Evolutionary conservation across 441 rosid genomes (phyloP).

Genomic region (Geranium incanum): DNA sequence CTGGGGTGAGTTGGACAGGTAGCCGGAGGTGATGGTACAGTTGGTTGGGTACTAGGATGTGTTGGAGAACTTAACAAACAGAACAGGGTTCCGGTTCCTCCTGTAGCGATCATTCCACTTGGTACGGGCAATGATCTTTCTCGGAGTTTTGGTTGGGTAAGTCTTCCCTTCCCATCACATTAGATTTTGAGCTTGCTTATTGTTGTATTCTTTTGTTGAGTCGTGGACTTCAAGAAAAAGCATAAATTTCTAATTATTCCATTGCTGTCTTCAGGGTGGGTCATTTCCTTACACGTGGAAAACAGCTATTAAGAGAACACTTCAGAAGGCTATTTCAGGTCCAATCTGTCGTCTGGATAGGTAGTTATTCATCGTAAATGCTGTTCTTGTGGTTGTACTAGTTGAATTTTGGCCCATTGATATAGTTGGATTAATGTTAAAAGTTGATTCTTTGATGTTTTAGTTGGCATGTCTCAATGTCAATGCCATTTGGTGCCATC

Average conservation of each 20-base stretch:
- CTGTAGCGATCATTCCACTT: slow-evolving; percentile 76
- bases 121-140: slow-evolving; percentile 95
- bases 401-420: too few relatives aligned
- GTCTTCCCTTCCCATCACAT: slow-evolving; percentile 16
- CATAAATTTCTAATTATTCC: background rate
- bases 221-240: slow-evolving; percentile 11
- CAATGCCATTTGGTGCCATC: slow-evolving; percentile 58
- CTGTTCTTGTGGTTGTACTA: too few relatives aligned
- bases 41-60: slow-evolving; percentile 93
- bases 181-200: slow-evolving; percentile 13
- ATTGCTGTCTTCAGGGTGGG: slow-evolving; percentile 56
- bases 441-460: slow-evolving; percentile 19
- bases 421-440: too few relatives aligned
- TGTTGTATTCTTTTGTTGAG: slow-evolving; percentile 14
- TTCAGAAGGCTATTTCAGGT: slow-evolving; percentile 49
- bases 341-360: slow-evolving; percentile 67
- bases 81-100: slow-evolving; percentile 66
- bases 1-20: slow-evolving; percentile 46
- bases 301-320: slow-evolving; percentile 71
- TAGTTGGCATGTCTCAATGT: slow-evolving; percentile 69
- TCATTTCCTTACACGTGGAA: slow-evolving; percentile 94
- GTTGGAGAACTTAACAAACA: slow-evolving; percentile 53
- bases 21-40: slow-evolving; percentile 98
- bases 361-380: slow-evolving; percentile 15
- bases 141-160: slow-evolving; percentile 95